A percentile compares a stretch with the other conserved stretches of the same genome.
Conservation (phyloP, 148 eudicot genomes). For the Rhododendron ovatum region DNA sequence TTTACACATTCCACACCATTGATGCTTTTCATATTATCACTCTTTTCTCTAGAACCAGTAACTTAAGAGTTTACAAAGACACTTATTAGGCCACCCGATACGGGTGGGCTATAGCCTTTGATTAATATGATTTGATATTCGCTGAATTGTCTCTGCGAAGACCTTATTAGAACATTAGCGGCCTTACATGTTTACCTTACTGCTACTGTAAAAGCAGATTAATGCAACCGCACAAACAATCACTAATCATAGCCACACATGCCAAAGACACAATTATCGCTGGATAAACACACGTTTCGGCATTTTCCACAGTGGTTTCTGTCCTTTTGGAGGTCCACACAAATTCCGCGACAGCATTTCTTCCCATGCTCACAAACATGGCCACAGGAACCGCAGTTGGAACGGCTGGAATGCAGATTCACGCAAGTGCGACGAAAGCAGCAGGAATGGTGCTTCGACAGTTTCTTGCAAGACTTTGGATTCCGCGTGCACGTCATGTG, state of each 20-base stretch:
- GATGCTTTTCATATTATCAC: too few relatives aligned
- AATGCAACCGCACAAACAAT: neutral
- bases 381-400: neutral
- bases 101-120: too few relatives aligned
- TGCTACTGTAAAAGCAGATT: neutral
- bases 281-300: neutral
- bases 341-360: slow-evolving; percentile 1
- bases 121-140: too few relatives aligned
- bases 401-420: neutral
- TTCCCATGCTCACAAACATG: slow-evolving; percentile 1
- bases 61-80: neutral
- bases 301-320: slow-evolving; percentile 2
- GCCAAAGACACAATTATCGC: neutral
- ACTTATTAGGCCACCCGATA: too few relatives aligned
- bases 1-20: neutral
- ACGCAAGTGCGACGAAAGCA: neutral
- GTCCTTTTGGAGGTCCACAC: slow-evolving; percentile 2
- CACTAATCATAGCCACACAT: slow-evolving; percentile 8
- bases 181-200: neutral
- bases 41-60: neutral
- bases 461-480: slow-evolving; percentile 2
- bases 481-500: neutral
- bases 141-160: too few relatives aligned
- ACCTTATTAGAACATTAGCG: neutral
- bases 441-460: neutral